Base-by-base conservation (phyloP, 2,329 filamentous ascomycete species). In the Penicillium sp. region DNA sequence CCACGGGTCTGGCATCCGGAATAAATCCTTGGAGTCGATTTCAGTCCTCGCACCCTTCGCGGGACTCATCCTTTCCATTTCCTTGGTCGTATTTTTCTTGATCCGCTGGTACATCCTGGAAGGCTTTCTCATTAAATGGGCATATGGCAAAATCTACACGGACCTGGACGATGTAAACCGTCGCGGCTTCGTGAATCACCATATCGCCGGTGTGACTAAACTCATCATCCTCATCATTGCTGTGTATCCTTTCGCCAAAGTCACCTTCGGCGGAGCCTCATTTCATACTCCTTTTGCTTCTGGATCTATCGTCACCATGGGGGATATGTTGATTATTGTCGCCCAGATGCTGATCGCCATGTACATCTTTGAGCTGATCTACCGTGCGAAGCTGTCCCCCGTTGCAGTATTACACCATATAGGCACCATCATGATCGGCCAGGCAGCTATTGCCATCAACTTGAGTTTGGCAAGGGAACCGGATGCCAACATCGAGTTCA, bases 361-460 rank as follows among this genome's bases (percentile, higher is more conserved):
- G 74, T 79, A 79, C 52, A 61, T 78, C 11, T 79, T 78, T 46
- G 77, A 79, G 58, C 65, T 79, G 5, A 65, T 79, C 39, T 79
- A 76, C 51, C 71, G 77, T 5, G 58, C 66, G 1, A 73, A 73
- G 40, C 63, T 79, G 4, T 78, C 75, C 2, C 71, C 70, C 0
- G 71, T 79, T 19, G 73, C 74, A 3, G 72, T 74, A 1, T 58
- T 71, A 10, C 77, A 80, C 49, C 77, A 79, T 48, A 56, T 74
- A 4, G 74, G 74, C 1, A 71, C 74, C 0, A 72, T 76, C 13
- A 23, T 76, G 5, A 75, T 80, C 24, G 76, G 75, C 0, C 74
- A 79, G 53, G 64, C 69, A 3, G 75, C 75, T 0, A 74, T 78
- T 45, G 76, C 74, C 0, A 75, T 79, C 31, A 72, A 67, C 44